Evolutionary conservation across 2,329 filamentous ascomycete genomes (phyloP).

Genomic region (Blastomyces gilchristii): DNA sequence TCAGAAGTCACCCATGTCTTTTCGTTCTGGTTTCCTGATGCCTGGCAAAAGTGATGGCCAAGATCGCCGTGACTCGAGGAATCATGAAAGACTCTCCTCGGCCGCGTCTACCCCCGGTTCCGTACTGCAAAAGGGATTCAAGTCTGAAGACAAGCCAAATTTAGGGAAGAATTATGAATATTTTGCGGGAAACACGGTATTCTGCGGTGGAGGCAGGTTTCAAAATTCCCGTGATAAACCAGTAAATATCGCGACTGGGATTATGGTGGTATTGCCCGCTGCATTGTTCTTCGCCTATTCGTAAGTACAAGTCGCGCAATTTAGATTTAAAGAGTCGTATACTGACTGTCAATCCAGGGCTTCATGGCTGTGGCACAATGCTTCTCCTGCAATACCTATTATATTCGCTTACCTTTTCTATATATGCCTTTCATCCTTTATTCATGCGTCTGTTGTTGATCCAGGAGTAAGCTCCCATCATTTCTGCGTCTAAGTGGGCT

Average conservation of each 20-base stretch:
- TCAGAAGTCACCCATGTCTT: slow-evolving; percentile 63
- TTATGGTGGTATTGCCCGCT: slow-evolving; percentile 67
- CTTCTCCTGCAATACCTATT: slow-evolving; percentile 81
- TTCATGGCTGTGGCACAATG: slow-evolving; percentile 72
- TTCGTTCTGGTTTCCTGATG: slow-evolving; percentile 62
- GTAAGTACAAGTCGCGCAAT: slow-evolving; percentile 32
- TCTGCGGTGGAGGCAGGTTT: slow-evolving; percentile 73
- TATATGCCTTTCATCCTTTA: slow-evolving; percentile 82
- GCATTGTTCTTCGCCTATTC: slow-evolving; percentile 78
- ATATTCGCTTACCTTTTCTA: slow-evolving; percentile 86
- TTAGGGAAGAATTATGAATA: slow-evolving; percentile 76
- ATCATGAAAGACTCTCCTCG: slow-evolving; percentile 66
- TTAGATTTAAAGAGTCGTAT: not conserved
- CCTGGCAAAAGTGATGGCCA: slow-evolving; percentile 43
- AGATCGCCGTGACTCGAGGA: slow-evolving; percentile 49
- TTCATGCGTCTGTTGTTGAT: slow-evolving; percentile 86
- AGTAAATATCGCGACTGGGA: slow-evolving; percentile 76
- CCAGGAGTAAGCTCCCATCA: slow-evolving; percentile 61
- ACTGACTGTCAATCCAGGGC: slow-evolving; percentile 40
- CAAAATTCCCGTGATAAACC: slow-evolving; percentile 82
- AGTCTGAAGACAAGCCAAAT: slow-evolving; percentile 27
- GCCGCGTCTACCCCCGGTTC: slow-evolving; percentile 64
- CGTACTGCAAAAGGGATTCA: slow-evolving; percentile 37
- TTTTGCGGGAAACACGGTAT: slow-evolving; percentile 86
- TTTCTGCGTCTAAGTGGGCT: not conserved